phyloP scores from a whole-genome alignment of 257 asterid species.

The Solanum piurae region DNA sequence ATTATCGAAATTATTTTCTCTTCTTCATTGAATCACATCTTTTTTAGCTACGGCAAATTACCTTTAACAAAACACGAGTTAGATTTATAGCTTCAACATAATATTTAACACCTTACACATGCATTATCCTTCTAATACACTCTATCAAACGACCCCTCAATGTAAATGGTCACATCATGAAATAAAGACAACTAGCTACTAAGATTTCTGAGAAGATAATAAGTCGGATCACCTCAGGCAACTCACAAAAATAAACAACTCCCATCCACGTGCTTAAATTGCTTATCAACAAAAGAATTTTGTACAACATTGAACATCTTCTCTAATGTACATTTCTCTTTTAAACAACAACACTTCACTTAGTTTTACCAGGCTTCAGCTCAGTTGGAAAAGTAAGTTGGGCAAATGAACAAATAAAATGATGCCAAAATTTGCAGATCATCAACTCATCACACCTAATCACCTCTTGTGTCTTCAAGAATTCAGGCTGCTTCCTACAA shows the following conservation, averaged over 20 bases:
- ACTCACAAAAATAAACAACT: not conserved
- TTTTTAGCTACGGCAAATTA: not conserved
- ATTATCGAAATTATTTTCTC: not conserved
- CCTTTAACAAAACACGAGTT: no score
- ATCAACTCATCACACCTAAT: slow-evolving; percentile 24
- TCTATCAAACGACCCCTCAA: not conserved
- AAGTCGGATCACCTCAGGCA: not conserved
- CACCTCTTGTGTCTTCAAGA: slow-evolving; percentile 10
- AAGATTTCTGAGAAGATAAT: not conserved
- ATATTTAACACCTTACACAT: no score
- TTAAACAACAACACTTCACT: slow-evolving; percentile 16
- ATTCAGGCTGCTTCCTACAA: slow-evolving; percentile 12
- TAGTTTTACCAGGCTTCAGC: slow-evolving; percentile 11
- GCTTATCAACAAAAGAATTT: slow-evolving; percentile 2
- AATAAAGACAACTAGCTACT: not conserved
- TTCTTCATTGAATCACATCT: not conserved
- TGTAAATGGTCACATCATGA: not conserved
- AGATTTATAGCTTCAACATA: no score
- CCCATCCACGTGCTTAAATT: not conserved
- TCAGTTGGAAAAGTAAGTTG: slow-evolving; percentile 12
- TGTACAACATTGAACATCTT: slow-evolving; percentile 32
- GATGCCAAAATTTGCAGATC: slow-evolving; percentile 25
- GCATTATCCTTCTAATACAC: not conserved
- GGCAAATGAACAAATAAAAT: slow-evolving; percentile 23
- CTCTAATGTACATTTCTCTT: slow-evolving; percentile 16